These are phyloP conservation scores for Andrographis paniculata DNA, from an alignment of 305 asterid species.

Conservation along the genomic window DNA sequence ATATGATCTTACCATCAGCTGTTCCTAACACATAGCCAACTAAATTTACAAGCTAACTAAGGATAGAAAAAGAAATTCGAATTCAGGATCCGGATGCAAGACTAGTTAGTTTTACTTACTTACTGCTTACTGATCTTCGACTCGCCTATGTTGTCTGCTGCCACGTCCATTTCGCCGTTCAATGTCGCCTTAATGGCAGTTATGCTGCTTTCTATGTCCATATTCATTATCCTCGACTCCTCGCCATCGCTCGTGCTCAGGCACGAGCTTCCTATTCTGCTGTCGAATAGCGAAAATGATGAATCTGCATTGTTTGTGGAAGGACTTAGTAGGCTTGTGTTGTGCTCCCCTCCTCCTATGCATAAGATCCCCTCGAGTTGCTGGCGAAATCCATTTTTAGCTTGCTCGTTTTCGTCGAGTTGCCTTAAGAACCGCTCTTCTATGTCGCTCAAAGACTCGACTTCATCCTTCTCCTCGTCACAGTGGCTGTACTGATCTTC, in stretches of 20 bases:
- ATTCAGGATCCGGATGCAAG: too few species aligned
- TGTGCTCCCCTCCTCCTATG: slow-evolving; percentile 34
- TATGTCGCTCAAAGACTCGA: slow-evolving; percentile 59
- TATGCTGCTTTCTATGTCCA: slow-evolving; percentile 13
- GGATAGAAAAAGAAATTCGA: too few species aligned
- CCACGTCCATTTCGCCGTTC: slow-evolving; percentile 19
- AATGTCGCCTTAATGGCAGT: slow-evolving; percentile 9
- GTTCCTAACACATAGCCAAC: slow-evolving; percentile 22
- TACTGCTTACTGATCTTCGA: too few species aligned
- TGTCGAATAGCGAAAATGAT: slow-evolving; percentile 30
- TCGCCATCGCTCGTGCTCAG: slow-evolving; percentile 56
- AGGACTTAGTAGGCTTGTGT: slow-evolving; percentile 27
- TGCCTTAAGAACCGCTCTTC: slow-evolving; percentile 66
- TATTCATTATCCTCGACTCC: slow-evolving; percentile 37
- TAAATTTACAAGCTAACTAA: slow-evolving; percentile 22
- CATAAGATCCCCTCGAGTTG: slow-evolving; percentile 66
- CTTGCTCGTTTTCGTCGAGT: slow-evolving; percentile 50
- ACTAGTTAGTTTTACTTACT: too few species aligned
- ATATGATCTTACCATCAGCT: slow-evolving; percentile 13
- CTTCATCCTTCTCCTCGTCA: slow-evolving; percentile 48
- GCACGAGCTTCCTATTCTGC: slow-evolving; percentile 40
- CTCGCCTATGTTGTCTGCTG: slow-evolving; percentile 2
- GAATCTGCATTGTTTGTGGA: slow-evolving; percentile 42
- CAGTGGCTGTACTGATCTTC: slow-evolving; percentile 26
- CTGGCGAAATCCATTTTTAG: slow-evolving; percentile 65